A percentile compares a stretch with the other conserved stretches of the same genome.
These are phyloP conservation scores for Thecaphora frezii DNA, from an alignment of 1,284 basidiomycete species.

Conservation along the genomic window DNA sequence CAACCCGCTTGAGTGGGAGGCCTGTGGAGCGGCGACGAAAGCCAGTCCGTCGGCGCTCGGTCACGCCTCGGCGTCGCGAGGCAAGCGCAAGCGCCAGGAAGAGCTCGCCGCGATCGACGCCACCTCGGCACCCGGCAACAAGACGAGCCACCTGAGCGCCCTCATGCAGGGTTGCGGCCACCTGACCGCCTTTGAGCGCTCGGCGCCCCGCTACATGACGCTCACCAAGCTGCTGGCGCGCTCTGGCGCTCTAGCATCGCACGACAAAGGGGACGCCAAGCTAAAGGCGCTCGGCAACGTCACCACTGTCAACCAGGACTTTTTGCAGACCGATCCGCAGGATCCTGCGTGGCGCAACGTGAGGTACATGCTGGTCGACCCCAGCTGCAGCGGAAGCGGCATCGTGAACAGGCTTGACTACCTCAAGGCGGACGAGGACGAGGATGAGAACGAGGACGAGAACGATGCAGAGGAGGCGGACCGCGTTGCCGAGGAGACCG, in stretches of 20 bases:
- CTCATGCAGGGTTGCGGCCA: constrained; percentile 59
- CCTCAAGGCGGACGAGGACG: constrained; percentile 31
- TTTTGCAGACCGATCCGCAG: constrained; percentile 34
- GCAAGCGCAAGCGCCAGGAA: neutral
- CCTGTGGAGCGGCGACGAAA: constrained; percentile 1
- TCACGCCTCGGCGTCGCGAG: no score
- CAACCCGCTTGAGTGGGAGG: constrained; percentile 12
- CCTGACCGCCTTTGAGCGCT: constrained; percentile 1
- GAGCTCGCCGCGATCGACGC: constrained; percentile 75
- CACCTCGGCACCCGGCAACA: constrained; percentile 96
- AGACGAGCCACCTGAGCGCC: constrained; percentile 89
- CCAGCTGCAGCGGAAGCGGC: constrained; percentile 50
- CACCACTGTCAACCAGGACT: constrained; percentile 33
- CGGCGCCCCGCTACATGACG: constrained; percentile 12
- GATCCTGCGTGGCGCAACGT: constrained; percentile 11
- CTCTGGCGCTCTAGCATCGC: constrained; percentile 10
- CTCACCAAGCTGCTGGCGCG: constrained; percentile 22
- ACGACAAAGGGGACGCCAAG: neutral
- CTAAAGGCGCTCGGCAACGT: constrained; percentile 27
- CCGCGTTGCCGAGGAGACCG: neutral
- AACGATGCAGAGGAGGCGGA: constrained; percentile 8
- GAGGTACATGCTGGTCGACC: constrained; percentile 53
- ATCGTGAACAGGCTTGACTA: constrained; percentile 55
- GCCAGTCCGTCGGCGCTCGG: constrained; percentile 9
- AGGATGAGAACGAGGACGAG: constrained; percentile 15